These are phyloP conservation scores for Eremothecium coryli DNA, from an alignment of 1,139 yeast species.

Conservation along the genomic window DNA sequence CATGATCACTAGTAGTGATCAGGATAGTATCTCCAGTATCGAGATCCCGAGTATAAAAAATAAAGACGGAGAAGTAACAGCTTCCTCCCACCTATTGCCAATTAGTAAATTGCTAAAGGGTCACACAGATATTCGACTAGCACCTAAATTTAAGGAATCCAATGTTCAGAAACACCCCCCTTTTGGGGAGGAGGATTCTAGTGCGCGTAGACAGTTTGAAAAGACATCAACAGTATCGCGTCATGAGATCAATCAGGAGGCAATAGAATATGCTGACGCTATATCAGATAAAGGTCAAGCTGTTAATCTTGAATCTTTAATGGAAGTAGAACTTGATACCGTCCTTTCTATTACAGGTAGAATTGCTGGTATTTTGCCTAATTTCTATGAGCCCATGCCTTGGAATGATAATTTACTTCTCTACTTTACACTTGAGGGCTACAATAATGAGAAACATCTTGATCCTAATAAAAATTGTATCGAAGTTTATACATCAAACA, in stretches of 20 bases:
- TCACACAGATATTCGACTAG: not conserved
- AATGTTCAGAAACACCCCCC: not conserved
- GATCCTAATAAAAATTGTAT: constrained; percentile 15
- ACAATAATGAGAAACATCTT: not conserved
- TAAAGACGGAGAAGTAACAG: not conserved
- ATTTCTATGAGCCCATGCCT: not conserved
- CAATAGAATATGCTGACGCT: too few relatives aligned
- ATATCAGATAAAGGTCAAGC: too few relatives aligned
- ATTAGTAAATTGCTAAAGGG: not conserved
- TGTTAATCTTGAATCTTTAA: not conserved
- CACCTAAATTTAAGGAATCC: not conserved
- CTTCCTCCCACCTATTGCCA: not conserved
- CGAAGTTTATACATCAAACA: constrained; percentile 2
- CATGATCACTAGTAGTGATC: not conserved
- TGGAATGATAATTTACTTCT: not conserved
- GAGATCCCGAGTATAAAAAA: too few relatives aligned
- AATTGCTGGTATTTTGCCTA: not conserved
- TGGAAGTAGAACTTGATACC: not conserved
- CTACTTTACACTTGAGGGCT: not conserved
- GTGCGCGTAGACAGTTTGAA: too few relatives aligned
- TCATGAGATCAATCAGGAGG: not conserved
- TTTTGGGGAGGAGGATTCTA: not conserved
- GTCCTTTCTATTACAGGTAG: not conserved
- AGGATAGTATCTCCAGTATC: not conserved
- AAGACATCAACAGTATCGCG: not conserved